A percentile compares a stretch with the other conserved stretches of the same genome.
Conservation (phyloP, 2,329 filamentous ascomycete species). For the Herpotrichia juniperi region DNA sequence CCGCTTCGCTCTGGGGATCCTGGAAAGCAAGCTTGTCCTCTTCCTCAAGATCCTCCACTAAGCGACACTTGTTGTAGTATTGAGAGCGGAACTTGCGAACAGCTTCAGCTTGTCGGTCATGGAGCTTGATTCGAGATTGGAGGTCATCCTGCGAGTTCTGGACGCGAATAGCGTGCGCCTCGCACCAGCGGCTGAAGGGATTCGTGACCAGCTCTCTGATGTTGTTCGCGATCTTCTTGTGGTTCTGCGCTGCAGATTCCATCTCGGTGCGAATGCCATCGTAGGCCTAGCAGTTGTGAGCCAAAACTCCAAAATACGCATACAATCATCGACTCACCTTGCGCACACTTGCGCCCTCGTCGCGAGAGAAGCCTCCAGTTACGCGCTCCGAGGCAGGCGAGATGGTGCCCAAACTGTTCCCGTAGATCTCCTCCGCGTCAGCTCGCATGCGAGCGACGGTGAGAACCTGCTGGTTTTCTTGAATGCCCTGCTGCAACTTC, state of each 20-base stretch:
- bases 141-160: constrained; percentile 95
- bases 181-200: constrained; percentile 95
- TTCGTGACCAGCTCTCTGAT: constrained; percentile 95
- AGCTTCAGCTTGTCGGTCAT: constrained; percentile 87
- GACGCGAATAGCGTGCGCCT: constrained; percentile 88
- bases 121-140: constrained; percentile 86
- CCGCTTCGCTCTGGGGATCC: constrained; percentile 67
- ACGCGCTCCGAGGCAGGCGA: constrained; percentile 81
- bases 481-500: constrained; percentile 94
- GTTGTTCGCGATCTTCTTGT: constrained; percentile 94
- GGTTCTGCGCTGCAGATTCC: constrained; percentile 85
- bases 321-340: constrained; percentile 67
- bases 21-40: constrained; percentile 99
- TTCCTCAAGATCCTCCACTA: constrained; percentile 95
- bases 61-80: constrained; percentile 98
- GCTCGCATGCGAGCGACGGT: constrained; percentile 92
- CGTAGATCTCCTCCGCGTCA: constrained; percentile 92
- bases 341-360: constrained; percentile 93
- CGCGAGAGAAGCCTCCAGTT: constrained; percentile 80
- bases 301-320: neutral
- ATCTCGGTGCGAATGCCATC: constrained; percentile 92
- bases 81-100: constrained; percentile 93
- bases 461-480: constrained; percentile 93
- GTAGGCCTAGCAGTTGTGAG: constrained; percentile 72
- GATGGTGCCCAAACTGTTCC: constrained; percentile 80